These are phyloP conservation scores for Athelia psychrophila DNA, from an alignment of 1,284 basidiomycete genomes.

Conservation along the genomic window DNA sequence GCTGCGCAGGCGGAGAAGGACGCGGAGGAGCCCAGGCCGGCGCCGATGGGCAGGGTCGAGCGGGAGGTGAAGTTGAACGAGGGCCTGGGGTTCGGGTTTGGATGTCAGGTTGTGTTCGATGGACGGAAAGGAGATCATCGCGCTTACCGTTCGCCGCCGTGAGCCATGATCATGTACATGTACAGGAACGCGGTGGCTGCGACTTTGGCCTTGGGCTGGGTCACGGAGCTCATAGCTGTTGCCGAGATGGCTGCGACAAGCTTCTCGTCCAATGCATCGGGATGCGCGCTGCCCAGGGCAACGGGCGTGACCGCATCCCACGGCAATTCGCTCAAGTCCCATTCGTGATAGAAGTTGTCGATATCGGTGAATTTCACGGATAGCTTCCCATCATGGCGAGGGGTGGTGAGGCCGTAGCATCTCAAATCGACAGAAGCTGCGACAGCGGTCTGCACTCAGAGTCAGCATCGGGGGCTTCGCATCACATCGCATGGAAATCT, in stretches of 20 bases:
- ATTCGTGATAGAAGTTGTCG: conserved; percentile 73
- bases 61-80: conserved; percentile 82
- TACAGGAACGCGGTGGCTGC: conserved; percentile 90
- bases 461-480: background rate
- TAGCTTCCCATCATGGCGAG: conserved; percentile 73
- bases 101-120: background rate
- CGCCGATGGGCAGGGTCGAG: conserved; percentile 96
- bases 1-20: conserved; percentile 91
- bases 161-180: conserved; percentile 83
- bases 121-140: conserved; percentile 6
- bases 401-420: conserved; percentile 86
- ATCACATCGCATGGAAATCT: conserved; percentile 5
- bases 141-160: conserved; percentile 53
- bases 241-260: conserved; percentile 68
- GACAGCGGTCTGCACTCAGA: conserved; percentile 78
- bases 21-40: conserved; percentile 96
- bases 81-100: conserved; percentile 45
- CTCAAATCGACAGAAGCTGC: conserved; percentile 94
- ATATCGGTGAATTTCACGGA: conserved; percentile 84
- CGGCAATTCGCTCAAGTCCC: conserved; percentile 81
- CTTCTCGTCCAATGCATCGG: conserved; percentile 65
- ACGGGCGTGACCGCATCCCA: conserved; percentile 74
- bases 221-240: conserved; percentile 44
- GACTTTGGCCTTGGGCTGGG: conserved; percentile 52
- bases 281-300: conserved; percentile 50